Evolutionary conservation across 2,329 filamentous ascomycete species (phyloP).

Genomic region (Fusarium metavorans): DNA sequence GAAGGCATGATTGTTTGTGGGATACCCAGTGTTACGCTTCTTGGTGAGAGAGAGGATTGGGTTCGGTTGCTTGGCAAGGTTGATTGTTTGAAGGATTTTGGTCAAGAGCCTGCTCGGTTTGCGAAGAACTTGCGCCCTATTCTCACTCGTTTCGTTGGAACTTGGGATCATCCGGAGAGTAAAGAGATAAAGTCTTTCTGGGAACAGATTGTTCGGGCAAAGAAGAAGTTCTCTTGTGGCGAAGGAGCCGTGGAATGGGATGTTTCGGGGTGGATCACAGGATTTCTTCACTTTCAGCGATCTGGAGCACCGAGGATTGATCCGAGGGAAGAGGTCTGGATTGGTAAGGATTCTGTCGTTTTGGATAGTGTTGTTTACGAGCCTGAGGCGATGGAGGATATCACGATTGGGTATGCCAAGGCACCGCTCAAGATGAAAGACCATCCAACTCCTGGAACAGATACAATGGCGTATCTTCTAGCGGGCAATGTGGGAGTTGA

Average conservation of each 20-base stretch:
- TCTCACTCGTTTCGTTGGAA: conserved; percentile 56
- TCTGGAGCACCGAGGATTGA: conserved; percentile 47
- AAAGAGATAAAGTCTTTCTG: conserved; percentile 55
- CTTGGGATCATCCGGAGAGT: conserved; percentile 55
- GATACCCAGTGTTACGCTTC: conserved; percentile 56
- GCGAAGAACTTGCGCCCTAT: conserved; percentile 57
- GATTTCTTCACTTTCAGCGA: conserved; percentile 59
- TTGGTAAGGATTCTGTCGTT: conserved; percentile 17
- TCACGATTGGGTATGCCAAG: conserved; percentile 55
- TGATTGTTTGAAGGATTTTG: conserved; percentile 57
- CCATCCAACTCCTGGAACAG: conserved; percentile 37
- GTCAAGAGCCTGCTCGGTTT: conserved; percentile 56
- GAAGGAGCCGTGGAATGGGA: conserved; percentile 49
- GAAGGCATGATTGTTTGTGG: conserved; percentile 55
- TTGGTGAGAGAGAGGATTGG: conserved; percentile 56
- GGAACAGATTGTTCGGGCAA: conserved; percentile 54
- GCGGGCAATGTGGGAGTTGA: conserved; percentile 55
- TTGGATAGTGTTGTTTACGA: conserved; percentile 49
- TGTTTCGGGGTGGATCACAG: conserved; percentile 62
- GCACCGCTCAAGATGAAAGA: conserved; percentile 55
- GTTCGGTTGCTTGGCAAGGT: conserved; percentile 54
- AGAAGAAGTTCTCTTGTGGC: conserved; percentile 47
- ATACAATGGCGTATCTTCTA: conserved; percentile 51
- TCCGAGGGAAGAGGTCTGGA: conserved; percentile 15
- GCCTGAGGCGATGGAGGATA: conserved; percentile 38